Base-by-base conservation (phyloP, 371 early-diverging fungal species). In the Chytridiales sp. region DNA sequence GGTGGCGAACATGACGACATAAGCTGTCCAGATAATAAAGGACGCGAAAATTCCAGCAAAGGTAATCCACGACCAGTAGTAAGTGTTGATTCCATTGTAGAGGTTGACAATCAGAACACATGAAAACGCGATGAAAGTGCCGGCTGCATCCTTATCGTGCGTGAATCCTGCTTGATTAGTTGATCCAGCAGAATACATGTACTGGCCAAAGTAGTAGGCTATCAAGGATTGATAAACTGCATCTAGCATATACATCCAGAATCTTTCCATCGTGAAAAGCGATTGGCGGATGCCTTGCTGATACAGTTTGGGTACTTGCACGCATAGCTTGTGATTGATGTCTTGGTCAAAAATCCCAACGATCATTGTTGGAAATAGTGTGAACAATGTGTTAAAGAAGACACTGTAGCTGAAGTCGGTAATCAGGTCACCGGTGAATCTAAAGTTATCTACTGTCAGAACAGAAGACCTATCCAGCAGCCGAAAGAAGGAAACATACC, bases 321-420 rank as follows among this genome's bases (percentile, higher is more conserved):
- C 67, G 8, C 90, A 84, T 2, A 85, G 77, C 24, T 80, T 73
- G 9, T 85, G 85, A 50, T 85, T 82, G 24, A 96, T 73, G 66
- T 95, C 95, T 76, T 92, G 94, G 72, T 96, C 97, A 76, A 94
- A 89, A 8, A 89, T 87, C 44, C 97, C 96, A 43, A 78, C 61
- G 38, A 68, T 56, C 52, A 76, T 69, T 4, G 70, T 78, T 2
- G 78, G 79, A 24, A 82, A 62, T 3, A 76, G 47, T 8, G 80
- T 69, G 52, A 78, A 82, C 15, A 78, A 27, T 5, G 78, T 74
- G 55, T 81, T 75, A 62, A 69, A 82, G 48, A 76, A 78, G 68
- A 79, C 67, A 3, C 74, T 64, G 53, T 76, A 77, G 11, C 88
- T 86, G 66, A 91, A 93, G 51, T 95, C 93, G 59, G 89, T 93